Conservation (phyloP, 768 basidiomycete genomes). For the Candolleomyces aberdarensis region DNA sequence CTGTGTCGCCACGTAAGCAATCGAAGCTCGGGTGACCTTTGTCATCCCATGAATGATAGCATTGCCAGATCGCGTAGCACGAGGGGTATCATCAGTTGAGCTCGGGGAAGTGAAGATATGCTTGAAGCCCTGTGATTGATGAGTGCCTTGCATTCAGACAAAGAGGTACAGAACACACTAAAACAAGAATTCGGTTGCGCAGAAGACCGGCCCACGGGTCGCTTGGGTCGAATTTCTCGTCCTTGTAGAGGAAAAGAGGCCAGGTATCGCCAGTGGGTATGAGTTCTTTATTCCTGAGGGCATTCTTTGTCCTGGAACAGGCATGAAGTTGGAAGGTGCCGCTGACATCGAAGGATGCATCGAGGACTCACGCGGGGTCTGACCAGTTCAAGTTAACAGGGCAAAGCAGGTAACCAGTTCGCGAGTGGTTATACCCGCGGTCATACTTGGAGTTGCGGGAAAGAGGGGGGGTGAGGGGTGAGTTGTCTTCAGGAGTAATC, state of each 20-base stretch:
- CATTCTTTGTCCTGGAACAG: constrained; percentile 1
- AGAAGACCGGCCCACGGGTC: constrained; percentile 16
- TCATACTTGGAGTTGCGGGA: constrained; percentile 16
- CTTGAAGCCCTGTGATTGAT: constrained; percentile 6
- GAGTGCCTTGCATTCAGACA: not conserved
- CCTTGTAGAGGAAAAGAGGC: constrained; percentile 16
- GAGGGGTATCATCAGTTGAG: constrained; percentile 1
- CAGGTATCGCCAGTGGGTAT: constrained; percentile 11
- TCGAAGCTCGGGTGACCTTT: constrained; percentile 14
- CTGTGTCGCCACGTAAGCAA: constrained; percentile 14
- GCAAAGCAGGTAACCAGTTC: constrained; percentile 18
- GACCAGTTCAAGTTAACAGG: constrained; percentile 19
- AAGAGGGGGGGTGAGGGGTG: constrained; percentile 9
- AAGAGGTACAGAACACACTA: not conserved
- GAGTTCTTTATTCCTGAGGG: constrained; percentile 4
- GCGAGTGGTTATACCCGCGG: constrained; percentile 14
- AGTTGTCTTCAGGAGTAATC: not conserved
- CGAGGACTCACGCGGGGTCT: constrained; percentile 12
- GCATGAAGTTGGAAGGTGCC: not conserved
- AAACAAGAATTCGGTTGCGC: constrained; percentile 7
- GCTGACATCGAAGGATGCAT: not conserved
- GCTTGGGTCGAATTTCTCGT: constrained; percentile 12
- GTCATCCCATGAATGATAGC: constrained; percentile 16
- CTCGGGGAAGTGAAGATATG: constrained; percentile 11
- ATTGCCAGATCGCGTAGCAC: constrained; percentile 13